Percentiles rank a stretch among this genome's conserved stretches.
Conservation (phyloP, 352 stramenopile genomes). For the Phytopythium kandeliae region DNA sequence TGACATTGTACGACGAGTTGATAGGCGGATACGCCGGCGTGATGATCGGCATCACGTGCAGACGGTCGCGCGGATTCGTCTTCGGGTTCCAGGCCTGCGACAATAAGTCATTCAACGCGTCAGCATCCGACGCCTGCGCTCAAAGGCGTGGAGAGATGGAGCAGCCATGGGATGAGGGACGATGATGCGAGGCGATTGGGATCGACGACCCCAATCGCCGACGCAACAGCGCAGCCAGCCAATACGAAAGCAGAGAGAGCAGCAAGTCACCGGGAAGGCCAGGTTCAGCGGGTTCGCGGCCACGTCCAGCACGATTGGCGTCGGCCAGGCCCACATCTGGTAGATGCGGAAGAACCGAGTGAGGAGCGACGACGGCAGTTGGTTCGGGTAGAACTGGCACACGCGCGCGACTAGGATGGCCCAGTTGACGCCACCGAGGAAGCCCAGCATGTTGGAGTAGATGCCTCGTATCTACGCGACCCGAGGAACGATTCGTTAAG, state of each 20-base stretch:
- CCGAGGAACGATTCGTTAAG: too few species aligned
- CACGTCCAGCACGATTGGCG: constrained; percentile 86
- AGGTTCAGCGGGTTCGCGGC: constrained; percentile 45
- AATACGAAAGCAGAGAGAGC: constrained; percentile 9
- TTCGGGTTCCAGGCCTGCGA: constrained; percentile 88
- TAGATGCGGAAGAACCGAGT: constrained; percentile 96
- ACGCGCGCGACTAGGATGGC: constrained; percentile 96
- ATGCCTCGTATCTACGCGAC: constrained; percentile 90
- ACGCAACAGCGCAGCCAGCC: too few species aligned
- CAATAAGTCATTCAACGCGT: constrained; percentile 3
- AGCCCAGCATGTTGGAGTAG: constrained; percentile 99
- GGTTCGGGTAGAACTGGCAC: constrained; percentile 89
- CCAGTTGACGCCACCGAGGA: constrained; percentile 98
- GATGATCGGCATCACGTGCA: constrained; percentile 98
- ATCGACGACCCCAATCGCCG: too few species aligned
- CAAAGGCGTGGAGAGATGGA: background rate
- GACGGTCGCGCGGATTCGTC: constrained; percentile 73
- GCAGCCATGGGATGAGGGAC: background rate
- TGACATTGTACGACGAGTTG: constrained; percentile 98
- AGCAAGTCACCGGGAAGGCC: constrained; percentile 51
- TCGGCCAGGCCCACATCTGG: constrained; percentile 94
- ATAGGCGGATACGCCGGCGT: constrained; percentile 97
- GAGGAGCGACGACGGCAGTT: constrained; percentile 84
- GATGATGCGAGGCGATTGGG: too few species aligned
- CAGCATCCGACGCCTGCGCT: background rate